Percentiles rank a stretch among this genome's conserved stretches.
These are phyloP conservation scores for Cyclotella kingstonii DNA, from an alignment of 108 stramenopile species.

Conservation along the genomic window DNA sequence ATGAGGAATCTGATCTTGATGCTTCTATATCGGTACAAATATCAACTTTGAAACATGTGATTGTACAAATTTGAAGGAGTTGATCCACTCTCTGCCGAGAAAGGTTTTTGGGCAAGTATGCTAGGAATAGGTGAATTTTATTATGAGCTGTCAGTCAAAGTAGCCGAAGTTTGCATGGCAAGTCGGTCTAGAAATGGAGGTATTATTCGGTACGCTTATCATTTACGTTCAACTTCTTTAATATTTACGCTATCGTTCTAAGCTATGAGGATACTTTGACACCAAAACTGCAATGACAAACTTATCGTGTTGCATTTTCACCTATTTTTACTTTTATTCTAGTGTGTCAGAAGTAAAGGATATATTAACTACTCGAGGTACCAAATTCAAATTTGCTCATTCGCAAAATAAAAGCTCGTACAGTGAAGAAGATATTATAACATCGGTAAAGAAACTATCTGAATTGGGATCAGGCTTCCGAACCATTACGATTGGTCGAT, in stretches of 20 bases:
- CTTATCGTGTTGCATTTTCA: background rate
- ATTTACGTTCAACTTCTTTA: background rate
- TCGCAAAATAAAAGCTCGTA: constrained; percentile 42
- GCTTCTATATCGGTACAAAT: background rate
- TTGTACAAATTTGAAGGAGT: constrained; percentile 42
- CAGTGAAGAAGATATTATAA: constrained; percentile 68
- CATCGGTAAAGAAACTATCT: constrained; percentile 73
- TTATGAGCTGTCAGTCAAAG: constrained; percentile 97
- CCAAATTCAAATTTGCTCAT: constrained; percentile 50
- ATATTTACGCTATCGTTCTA: no score
- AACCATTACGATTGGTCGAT: constrained; percentile 62
- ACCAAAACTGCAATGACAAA: no score
- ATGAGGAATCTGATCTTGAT: background rate
- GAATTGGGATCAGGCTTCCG: constrained; percentile 86
- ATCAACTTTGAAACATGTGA: background rate
- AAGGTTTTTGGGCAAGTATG: constrained; percentile 70
- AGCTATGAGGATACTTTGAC: no score
- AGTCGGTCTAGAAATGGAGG: constrained; percentile 93
- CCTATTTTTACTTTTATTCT: background rate
- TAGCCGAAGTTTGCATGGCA: constrained; percentile 91
- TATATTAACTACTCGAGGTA: constrained; percentile 56
- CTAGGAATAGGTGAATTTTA: constrained; percentile 93
- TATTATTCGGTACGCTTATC: constrained; percentile 60
- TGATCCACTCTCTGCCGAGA: constrained; percentile 74
- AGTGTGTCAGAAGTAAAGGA: constrained; percentile 71